Percentiles rank a stretch among this genome's conserved stretches.
Conservation (phyloP, 257 asterid genomes). For the Solanum appendiculatum region DNA sequence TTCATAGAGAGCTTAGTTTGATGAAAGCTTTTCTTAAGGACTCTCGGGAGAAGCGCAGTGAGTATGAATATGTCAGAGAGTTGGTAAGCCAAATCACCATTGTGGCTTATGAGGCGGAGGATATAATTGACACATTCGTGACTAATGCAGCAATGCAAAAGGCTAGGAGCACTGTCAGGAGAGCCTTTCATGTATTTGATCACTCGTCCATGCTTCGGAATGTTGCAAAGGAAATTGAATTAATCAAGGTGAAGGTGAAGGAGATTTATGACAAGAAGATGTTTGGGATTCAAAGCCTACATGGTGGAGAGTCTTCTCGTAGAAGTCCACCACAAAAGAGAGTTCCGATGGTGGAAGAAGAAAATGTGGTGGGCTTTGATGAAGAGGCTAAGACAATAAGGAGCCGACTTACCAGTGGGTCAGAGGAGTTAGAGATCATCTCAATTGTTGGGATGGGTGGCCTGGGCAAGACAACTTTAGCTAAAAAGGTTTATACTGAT, state of each 20-base stretch:
- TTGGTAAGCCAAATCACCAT: slow-evolving; percentile 31
- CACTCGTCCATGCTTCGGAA: slow-evolving; percentile 18
- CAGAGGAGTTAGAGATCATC: slow-evolving; percentile 8
- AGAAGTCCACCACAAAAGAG: slow-evolving; percentile 5
- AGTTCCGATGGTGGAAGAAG: slow-evolving; percentile 23
- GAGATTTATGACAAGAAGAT: slow-evolving; percentile 32
- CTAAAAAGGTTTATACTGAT: slow-evolving; percentile 14
- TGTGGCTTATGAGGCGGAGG: slow-evolving; percentile 39
- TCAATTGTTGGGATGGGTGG: slow-evolving; percentile 26
- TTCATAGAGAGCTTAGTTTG: slow-evolving; percentile 34
- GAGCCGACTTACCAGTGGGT: slow-evolving; percentile 9
- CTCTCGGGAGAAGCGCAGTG: slow-evolving; percentile 26
- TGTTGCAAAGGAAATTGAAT: slow-evolving; percentile 21
- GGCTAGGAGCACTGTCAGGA: slow-evolving; percentile 12
- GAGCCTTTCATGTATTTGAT: slow-evolving; percentile 8
- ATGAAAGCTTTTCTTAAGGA: slow-evolving; percentile 42
- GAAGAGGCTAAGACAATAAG: slow-evolving; percentile 20
- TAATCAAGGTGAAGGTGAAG: slow-evolving; percentile 19
- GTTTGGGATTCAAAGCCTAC: slow-evolving; percentile 33
- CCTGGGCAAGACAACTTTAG: slow-evolving; percentile 23
- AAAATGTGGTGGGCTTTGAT: slow-evolving; percentile 20
- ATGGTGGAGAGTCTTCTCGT: slow-evolving; percentile 12
- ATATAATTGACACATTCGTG: slow-evolving; percentile 27
- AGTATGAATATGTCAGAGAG: slow-evolving; percentile 29
- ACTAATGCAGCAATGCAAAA: slow-evolving; percentile 23